Evolutionary conservation across 2,329 filamentous ascomycete genomes (phyloP), one percentile per base, ranked within the genome.

Genomic region (Ophiostoma angusticollis): DNA sequence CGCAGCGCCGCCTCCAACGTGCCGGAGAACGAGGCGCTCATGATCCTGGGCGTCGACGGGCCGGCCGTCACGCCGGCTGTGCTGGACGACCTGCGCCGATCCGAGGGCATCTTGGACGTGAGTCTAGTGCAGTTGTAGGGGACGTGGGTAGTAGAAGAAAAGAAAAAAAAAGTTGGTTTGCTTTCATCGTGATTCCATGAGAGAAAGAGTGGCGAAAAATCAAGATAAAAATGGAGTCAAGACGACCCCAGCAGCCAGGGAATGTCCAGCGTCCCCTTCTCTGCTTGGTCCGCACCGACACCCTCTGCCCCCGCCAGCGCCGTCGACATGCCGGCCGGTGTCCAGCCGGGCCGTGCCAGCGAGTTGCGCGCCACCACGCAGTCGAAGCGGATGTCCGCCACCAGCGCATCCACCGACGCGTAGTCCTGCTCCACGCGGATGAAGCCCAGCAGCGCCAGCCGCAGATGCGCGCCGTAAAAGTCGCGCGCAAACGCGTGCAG

Each of bases 391-490:
- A 98, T 98, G 62, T 98, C 91, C 51, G 80, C 74, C 31, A 96
- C 75, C 54, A 96, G 65, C 24, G 79, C 81, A 46, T 95, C 87
- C 50, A 85, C 68, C 46, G 74, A 80, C 44, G 78, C 74, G 62
- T 98, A 98, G 63, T 96, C 84, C 23, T 73, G 78, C 62, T 96
- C 91, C 8, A 84, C 80, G 38, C 91, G 72, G 45, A 98, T 86
- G 58, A 84, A 96, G 22, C 87, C 91, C 45, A 89, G 58, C 35
- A 98, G 76, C 18, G 86, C 59, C 13, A 96, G 64, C 30, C 84
- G 78, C 67, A 96, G 80, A 49, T 76, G 73, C 5, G 71, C 72
- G 45, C 74, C 83, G 62, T 96, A 96, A 57, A 98, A 98, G 56
- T 96, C 86, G 28, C 68, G 63, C 2, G 62, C 58, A 57, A 95